A percentile compares a stretch with the other conserved stretches of the same genome.
These are phyloP conservation scores for Kokia cookei DNA, from an alignment of 441 rosid genomes.

Conservation along the genomic window DNA sequence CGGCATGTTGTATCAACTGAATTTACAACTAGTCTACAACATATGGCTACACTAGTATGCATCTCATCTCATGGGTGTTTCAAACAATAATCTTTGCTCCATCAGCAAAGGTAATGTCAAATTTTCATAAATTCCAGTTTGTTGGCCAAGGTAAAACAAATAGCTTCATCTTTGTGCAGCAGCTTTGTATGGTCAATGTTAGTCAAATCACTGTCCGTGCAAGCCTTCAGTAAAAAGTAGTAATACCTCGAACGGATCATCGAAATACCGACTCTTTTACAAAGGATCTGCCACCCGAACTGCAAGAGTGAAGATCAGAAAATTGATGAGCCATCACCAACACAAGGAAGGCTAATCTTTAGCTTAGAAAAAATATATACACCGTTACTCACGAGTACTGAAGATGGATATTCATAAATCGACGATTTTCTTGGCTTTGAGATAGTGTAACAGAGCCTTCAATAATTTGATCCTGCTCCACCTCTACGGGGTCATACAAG, in stretches of 20 bases:
- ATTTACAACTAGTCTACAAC: not conserved
- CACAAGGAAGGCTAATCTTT: not conserved
- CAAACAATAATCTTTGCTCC: not conserved
- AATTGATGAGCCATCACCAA: not conserved
- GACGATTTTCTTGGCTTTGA: constrained; percentile 85
- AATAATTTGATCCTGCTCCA: constrained; percentile 88
- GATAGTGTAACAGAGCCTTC: constrained; percentile 80
- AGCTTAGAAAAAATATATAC: not conserved
- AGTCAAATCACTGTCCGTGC: not conserved
- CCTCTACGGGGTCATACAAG: constrained; percentile 86
- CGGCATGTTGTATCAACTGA: not conserved
- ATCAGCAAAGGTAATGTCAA: not conserved
- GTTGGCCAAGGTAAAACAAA: not conserved
- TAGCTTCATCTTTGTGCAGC: constrained; percentile 5
- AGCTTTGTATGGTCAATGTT: constrained; percentile 4
- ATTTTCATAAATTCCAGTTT: not conserved
- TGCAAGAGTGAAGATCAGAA: constrained; percentile 29
- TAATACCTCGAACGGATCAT: constrained; percentile 20
- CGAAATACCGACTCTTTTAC: constrained; percentile 89
- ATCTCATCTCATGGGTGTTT: not conserved
- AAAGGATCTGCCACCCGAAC: constrained; percentile 84
- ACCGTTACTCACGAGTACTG: constrained; percentile 63
- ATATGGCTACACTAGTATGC: not conserved
- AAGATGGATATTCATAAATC: constrained; percentile 95
- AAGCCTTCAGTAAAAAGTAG: constrained; percentile 7